phyloP scores from a whole-genome alignment of 371 early-diverging fungal species.

The Ordospora pajunii region DNA sequence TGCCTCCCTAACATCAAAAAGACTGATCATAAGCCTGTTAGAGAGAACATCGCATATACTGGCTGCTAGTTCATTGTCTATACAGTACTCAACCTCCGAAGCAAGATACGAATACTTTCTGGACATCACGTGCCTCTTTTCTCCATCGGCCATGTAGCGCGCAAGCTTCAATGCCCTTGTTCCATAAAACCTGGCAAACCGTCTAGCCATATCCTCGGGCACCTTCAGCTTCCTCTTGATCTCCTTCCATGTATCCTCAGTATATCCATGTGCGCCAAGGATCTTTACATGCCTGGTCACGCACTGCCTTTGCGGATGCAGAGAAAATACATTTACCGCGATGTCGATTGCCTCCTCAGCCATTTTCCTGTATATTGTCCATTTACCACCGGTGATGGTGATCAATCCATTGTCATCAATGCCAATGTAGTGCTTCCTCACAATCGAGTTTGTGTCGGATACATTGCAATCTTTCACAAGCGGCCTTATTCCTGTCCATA shows the following conservation, averaged over 20 bases:
- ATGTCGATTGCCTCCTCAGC: constrained; percentile 85
- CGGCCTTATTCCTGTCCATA: constrained; percentile 96
- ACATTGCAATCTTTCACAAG: constrained; percentile 78
- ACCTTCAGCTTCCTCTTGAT: constrained; percentile 80
- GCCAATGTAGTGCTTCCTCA: constrained; percentile 87
- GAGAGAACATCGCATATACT: constrained; percentile 80
- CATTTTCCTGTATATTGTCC: constrained; percentile 98
- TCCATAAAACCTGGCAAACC: constrained; percentile 80
- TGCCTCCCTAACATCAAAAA: constrained; percentile 83
- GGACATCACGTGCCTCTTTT: constrained; percentile 61
- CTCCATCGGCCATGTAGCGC: constrained; percentile 50
- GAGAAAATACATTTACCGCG: constrained; percentile 68
- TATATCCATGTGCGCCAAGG: constrained; percentile 78
- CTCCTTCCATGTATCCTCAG: constrained; percentile 72
- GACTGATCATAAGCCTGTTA: constrained; percentile 80
- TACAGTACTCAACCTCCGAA: constrained; percentile 83
- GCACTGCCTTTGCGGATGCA: constrained; percentile 61
- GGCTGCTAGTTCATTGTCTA: constrained; percentile 79
- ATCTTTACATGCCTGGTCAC: constrained; percentile 69
- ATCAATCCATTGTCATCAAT: constrained; percentile 72
- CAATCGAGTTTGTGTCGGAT: constrained; percentile 77
- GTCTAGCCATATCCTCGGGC: constrained; percentile 80
- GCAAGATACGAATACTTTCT: constrained; percentile 78
- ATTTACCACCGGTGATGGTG: constrained; percentile 96
- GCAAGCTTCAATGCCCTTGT: constrained; percentile 66